Conservation (phyloP, 2,329 filamentous ascomycete species). For the Ceratocystis eucalypticola region DNA sequence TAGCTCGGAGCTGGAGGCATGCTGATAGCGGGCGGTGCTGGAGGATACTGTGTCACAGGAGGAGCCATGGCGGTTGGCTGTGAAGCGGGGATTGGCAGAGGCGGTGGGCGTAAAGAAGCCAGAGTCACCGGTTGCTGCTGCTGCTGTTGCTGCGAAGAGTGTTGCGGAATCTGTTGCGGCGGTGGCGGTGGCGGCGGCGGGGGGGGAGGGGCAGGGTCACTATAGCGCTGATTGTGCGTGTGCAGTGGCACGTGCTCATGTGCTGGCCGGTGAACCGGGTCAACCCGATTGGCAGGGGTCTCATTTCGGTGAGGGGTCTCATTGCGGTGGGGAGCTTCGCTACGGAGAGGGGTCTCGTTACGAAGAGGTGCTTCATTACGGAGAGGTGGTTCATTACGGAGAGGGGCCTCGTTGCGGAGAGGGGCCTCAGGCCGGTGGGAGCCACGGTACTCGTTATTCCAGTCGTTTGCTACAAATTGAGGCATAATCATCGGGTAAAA, state of each 20-base stretch:
- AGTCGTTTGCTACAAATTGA: slow-evolving; percentile 8
- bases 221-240: slow-evolving; percentile 7
- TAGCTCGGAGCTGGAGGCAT: slow-evolving; percentile 25
- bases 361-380: slow-evolving; percentile 14
- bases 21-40: slow-evolving; percentile 26
- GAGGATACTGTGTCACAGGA: slow-evolving; percentile 21
- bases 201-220: slow-evolving; percentile 8
- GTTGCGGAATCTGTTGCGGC: neutral
- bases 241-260: slow-evolving; percentile 11
- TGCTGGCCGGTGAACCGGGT: slow-evolving; percentile 3
- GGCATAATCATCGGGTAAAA: slow-evolving; percentile 13
- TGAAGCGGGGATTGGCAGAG: slow-evolving; percentile 15
- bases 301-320: neutral
- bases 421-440: slow-evolving; percentile 9
- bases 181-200: slow-evolving; percentile 17
- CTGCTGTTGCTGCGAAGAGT: slow-evolving; percentile 6
- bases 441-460: slow-evolving; percentile 14
- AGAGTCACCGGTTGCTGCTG: slow-evolving; percentile 20
- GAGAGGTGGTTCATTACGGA: neutral
- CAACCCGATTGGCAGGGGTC: neutral
- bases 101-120: slow-evolving; percentile 18
- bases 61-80: slow-evolving; percentile 11
- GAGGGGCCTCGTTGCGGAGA: slow-evolving; percentile 6
- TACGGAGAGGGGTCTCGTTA: slow-evolving; percentile 9
- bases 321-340: slow-evolving; percentile 9